Evolutionary conservation across 441 rosid species (phyloP), one percentile per base, ranked within the genome.

Genomic region (Corymbia calophylla): DNA sequence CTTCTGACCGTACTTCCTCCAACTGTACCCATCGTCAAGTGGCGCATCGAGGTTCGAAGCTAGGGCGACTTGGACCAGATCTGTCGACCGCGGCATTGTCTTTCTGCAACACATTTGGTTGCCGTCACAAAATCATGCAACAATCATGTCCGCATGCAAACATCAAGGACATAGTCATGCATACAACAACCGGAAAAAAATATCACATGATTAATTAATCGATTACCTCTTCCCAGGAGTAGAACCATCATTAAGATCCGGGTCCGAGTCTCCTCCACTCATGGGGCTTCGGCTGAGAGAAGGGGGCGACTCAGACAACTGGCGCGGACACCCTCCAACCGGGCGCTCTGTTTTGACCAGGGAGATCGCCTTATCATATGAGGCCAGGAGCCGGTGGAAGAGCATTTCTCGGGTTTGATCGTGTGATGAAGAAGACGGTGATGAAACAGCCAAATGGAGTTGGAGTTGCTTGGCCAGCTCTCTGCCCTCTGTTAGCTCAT

Each of bases 381-480:
- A 96, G 89, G 92, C 89, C 11, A 91, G 53, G 91, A 97, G 97
- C 95, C 90, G 88, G 23, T 91, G 92, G 49, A 92, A 92, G 66
- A 97, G 87, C 88, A 88, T 49, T 89, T 94, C 97, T 12, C 89
- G 91, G 54, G 93, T 77, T 58, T 25, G 7, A 88, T 95, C 95
- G 35, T 85, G 90, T 2, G 95, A 90, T 12, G 95, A 94, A 58
- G n/a, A 25, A 7, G 89, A 68, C 29, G 89, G 47, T 8, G 86
- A 81, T 13, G 86, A 47, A 47, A 53, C 29, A 82, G 55, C 86
- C 3, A 1, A 81, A 87, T 88, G 92, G 53, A 95, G 93, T 87
- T 90, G 96, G 27, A 96, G 95, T 91, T 95, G 96, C 92, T 89
- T 93, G 4, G 98, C 94, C 49, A 92, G 90, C 91, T 96, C 98